Percentiles rank a stretch among this genome's conserved stretches.
phyloP scores from a whole-genome alignment of 768 basidiomycete species.

The Termitomyces sp. region DNA sequence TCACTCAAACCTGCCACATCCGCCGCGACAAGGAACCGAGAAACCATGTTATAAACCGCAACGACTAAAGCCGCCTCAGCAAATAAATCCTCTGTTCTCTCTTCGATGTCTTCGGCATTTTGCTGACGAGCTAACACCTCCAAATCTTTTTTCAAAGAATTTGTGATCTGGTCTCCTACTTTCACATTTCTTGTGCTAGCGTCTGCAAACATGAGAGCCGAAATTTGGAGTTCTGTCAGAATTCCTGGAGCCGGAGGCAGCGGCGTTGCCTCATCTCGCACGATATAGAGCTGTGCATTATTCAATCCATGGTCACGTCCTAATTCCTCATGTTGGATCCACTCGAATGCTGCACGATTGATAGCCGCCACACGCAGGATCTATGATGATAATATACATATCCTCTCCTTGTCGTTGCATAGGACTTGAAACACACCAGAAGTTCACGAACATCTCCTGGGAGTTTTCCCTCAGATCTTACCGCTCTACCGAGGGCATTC shows the following conservation, averaged over 20 bases:
- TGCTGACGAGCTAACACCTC: slow-evolving; percentile 15
- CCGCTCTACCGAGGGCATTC: slow-evolving; percentile 42
- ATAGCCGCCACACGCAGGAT: slow-evolving; percentile 46
- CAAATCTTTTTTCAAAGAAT: slow-evolving; percentile 33
- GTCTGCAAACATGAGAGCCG: slow-evolving; percentile 54
- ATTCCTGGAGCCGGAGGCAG: slow-evolving; percentile 31
- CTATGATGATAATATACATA: slow-evolving; percentile 19
- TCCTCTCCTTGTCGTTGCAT: neutral
- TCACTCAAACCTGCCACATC: slow-evolving; percentile 54
- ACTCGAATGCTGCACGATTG: slow-evolving; percentile 43
- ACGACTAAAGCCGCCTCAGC: slow-evolving; percentile 52
- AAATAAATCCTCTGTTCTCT: slow-evolving; percentile 35
- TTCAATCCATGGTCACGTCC: slow-evolving; percentile 46
- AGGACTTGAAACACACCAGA: slow-evolving; percentile 28
- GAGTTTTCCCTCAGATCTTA: slow-evolving; percentile 41
- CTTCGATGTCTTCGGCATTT: slow-evolving; percentile 19
- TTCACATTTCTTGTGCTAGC: slow-evolving; percentile 44
- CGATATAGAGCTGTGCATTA: slow-evolving; percentile 45
- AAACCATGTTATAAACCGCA: slow-evolving; percentile 64
- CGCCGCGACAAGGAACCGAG: slow-evolving; percentile 54
- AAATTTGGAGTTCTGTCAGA: slow-evolving; percentile 41
- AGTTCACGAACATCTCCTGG: slow-evolving; percentile 44
- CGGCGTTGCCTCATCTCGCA: slow-evolving; percentile 42
- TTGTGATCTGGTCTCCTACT: slow-evolving; percentile 35
- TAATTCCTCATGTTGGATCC: slow-evolving; percentile 51